Base-by-base conservation (phyloP, 208 protist genomes). In the Naegleria lovaniensis region DNA sequence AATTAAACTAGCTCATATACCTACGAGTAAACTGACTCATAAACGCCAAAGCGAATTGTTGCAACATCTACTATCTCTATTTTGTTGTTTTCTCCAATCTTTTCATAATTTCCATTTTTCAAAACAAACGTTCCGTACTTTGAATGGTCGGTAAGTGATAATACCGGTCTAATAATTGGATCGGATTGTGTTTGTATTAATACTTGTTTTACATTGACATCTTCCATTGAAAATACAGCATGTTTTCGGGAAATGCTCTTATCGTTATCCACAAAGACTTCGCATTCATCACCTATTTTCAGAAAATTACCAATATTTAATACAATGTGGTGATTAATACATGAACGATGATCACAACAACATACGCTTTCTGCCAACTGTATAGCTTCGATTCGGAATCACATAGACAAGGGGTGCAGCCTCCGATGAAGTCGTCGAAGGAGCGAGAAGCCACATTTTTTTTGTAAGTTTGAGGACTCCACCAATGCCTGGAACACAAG, bases 191-290 rank as follows among this genome's bases (percentile, higher is more conserved):
- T 13, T 79, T 79, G 67, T 36, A 79, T 79, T 13, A 79, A 36
- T 36, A 33, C 67, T 79, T 79, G 67, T 79, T 79, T 79, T 25
- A 79, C 9, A 36, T 79, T 29, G 25, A 79, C 7, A 36, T 29
- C 29, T 6, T 36, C 67, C 29, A 79, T 33, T 36, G 67, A 36
- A n/a, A 79, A 36, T 33, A 36, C 29, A 36, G 67, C 67, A 36
- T 79, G 67, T 36, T 79, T 79, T 33, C 67, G 19, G 25, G 67
- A 79, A 79, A 79, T 79, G n/a, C 67, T 79, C n/a, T 79, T 79
- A 79, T 79, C 67, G n/a, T 79, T 79, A 36, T 29, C 29, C 0
- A 79, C 29, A 79, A 79, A 79, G 19, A 79, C 9, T 79, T 79
- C 29, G n/a, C 67, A 79, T 79, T 79, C 67, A 36, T 79, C 67